Evolutionary conservation across 1,139 yeast species (phyloP).

Genomic region (Blastobotrys aristatus): DNA sequence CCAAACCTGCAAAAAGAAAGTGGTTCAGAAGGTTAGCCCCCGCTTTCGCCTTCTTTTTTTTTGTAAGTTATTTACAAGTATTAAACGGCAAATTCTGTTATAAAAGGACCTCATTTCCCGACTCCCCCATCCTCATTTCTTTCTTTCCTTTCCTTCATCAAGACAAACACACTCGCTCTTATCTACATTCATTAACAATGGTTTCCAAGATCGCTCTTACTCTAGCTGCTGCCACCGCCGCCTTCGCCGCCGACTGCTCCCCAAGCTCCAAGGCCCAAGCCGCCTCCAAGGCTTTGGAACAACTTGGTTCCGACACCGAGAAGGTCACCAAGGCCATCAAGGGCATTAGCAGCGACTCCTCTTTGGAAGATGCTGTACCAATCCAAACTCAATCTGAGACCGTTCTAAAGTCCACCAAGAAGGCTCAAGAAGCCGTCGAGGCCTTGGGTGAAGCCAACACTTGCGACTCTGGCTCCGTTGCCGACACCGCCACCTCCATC

Average conservation of each 20-base stretch:
- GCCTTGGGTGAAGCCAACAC: slow-evolving; percentile 1
- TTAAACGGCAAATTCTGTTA: no score
- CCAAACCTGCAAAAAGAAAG: no score
- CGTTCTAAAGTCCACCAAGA: slow-evolving; percentile 9
- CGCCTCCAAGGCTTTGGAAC: slow-evolving; percentile 2
- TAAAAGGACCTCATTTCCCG: slow-evolving; percentile 7
- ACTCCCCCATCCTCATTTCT: not conserved
- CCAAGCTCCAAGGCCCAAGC: slow-evolving; percentile 3
- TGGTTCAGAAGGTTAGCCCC: no score
- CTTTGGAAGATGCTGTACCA: slow-evolving; percentile 13
- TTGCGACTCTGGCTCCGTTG: slow-evolving; percentile 7
- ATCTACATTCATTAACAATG: slow-evolving; percentile 10
- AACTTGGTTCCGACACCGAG: slow-evolving; percentile 2
- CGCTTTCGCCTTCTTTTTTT: no score
- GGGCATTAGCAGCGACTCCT: not conserved
- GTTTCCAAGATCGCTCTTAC: slow-evolving; percentile 9
- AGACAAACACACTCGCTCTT: slow-evolving; percentile 5
- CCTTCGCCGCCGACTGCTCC: slow-evolving; percentile 9
- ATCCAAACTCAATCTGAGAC: slow-evolving; percentile 6
- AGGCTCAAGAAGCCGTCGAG: slow-evolving; percentile 7
- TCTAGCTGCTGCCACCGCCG: slow-evolving; percentile 7
- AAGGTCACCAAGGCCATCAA: slow-evolving; percentile 11
- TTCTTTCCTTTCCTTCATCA: slow-evolving; percentile 6
- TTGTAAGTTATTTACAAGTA: not conserved
- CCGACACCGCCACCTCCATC: not conserved